Conservation (phyloP, 2,329 filamentous ascomycete genomes). For the Blastomyces emzantsi region DNA sequence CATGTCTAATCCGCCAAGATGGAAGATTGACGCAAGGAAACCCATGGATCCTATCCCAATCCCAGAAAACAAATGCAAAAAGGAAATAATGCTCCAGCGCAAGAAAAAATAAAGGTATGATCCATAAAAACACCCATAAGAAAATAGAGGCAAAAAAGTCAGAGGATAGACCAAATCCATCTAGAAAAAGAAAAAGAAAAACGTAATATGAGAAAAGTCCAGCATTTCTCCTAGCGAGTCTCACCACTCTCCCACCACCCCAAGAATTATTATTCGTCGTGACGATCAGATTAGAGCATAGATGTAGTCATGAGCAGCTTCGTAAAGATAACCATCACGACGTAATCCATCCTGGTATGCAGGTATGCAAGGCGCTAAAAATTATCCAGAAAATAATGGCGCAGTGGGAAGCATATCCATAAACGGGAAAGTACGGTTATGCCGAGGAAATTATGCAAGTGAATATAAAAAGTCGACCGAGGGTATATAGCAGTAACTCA, state of each 20-base stretch:
- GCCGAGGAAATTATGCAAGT: neutral
- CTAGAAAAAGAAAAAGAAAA: neutral
- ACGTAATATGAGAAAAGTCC: neutral
- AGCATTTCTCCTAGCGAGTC: slow-evolving; percentile 6
- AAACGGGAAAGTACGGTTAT: neutral
- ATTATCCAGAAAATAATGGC: neutral
- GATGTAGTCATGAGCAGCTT: neutral
- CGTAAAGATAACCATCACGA: slow-evolving; percentile 1
- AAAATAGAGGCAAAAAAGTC: neutral
- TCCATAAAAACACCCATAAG: neutral
- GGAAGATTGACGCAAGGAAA: neutral
- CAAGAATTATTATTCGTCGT: neutral
- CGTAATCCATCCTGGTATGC: neutral
- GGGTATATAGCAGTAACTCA: slow-evolving; percentile 7
- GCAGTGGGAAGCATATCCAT: neutral
- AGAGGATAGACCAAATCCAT: neutral
- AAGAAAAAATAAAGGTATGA: neutral
- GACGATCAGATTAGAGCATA: neutral
- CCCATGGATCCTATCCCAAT: neutral
- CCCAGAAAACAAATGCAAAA: neutral
- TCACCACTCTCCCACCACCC: neutral
- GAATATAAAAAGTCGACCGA: slow-evolving; percentile 1
- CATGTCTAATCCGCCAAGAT: neutral
- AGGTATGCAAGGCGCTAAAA: neutral
- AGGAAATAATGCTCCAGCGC: neutral